phyloP scores from a whole-genome alignment of 1,139 yeast species.

The Pichia sp. region DNA sequence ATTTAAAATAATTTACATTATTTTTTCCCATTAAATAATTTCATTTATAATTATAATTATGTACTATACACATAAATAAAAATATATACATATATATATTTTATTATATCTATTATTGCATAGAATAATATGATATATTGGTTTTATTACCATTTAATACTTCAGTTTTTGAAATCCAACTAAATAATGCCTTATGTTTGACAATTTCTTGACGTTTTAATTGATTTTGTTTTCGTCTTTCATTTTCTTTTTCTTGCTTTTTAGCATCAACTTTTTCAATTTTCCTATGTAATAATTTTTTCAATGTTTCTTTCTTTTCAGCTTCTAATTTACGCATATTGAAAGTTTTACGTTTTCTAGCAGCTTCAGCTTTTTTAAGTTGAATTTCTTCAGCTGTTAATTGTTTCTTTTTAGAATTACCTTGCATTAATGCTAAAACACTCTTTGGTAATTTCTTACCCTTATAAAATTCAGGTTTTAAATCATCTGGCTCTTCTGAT shows the following conservation, averaged over 20 bases:
- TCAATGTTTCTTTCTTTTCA: conserved; percentile 86
- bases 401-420: conserved; percentile 37
- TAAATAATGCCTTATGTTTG: conserved; percentile 44
- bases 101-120: conserved; percentile 4
- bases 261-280: conserved; percentile 59
- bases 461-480: conserved; percentile 14
- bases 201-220: conserved; percentile 33
- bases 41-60: background rate
- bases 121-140: conserved; percentile 19
- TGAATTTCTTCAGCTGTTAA: conserved; percentile 83
- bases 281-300: conserved; percentile 75
- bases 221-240: conserved; percentile 22
- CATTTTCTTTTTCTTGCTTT: conserved; percentile 28
- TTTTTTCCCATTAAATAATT: too few species aligned
- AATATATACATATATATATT: background rate
- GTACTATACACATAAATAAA: too few species aligned
- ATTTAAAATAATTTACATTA: too few species aligned
- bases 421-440: conserved; percentile 33
- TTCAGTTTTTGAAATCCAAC: conserved; percentile 34
- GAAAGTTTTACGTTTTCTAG: conserved; percentile 82
- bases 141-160: conserved; percentile 15
- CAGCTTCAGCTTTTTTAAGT: conserved; percentile 76
- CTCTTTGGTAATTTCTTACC: conserved; percentile 23
- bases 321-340: conserved; percentile 81
- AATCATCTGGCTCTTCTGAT: conserved; percentile 27